Evolutionary conservation across 169 alveolate genomes (phyloP).

Genomic region (Plasmodium vinckei): DNA sequence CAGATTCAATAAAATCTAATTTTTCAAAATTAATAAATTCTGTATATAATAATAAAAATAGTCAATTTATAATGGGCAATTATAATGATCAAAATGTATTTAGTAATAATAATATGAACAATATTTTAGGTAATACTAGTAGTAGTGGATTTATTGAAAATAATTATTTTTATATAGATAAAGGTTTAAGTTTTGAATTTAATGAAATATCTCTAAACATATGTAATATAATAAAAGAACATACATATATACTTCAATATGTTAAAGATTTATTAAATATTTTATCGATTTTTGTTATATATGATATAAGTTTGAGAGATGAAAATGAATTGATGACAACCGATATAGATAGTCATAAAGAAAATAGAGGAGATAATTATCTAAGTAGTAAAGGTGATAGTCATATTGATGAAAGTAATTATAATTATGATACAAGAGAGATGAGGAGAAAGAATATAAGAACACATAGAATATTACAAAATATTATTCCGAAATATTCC

Average conservation of each 20-base stretch:
- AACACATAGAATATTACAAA: conserved; percentile 61
- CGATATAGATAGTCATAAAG: conserved; percentile 1
- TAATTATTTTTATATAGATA: conserved; percentile 2
- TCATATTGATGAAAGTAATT: conserved; percentile 10
- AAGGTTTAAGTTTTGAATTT: conserved; percentile 25
- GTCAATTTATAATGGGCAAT: no score
- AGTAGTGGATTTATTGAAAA: background rate
- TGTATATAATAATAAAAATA: no score
- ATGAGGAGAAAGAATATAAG: conserved; percentile 43
- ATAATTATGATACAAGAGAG: conserved; percentile 8
- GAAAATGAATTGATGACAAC: conserved; percentile 45
- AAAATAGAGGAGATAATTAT: conserved; percentile 2
- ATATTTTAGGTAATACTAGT: background rate
- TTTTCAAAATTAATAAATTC: no score
- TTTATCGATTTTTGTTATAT: conserved; percentile 55
- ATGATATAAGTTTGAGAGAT: conserved; percentile 52
- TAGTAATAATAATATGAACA: no score
- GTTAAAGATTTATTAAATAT: conserved; percentile 46
- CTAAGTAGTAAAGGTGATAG: conserved; percentile 37
- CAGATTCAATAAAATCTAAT: background rate
- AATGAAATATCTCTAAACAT: conserved; percentile 63
- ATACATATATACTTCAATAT: conserved; percentile 42
- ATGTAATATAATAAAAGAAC: conserved; percentile 66
- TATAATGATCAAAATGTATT: no score
- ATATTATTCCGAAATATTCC: conserved; percentile 56